Base-by-base conservation (phyloP, 129 eudicot species). In the Solidago caesia region DNA sequence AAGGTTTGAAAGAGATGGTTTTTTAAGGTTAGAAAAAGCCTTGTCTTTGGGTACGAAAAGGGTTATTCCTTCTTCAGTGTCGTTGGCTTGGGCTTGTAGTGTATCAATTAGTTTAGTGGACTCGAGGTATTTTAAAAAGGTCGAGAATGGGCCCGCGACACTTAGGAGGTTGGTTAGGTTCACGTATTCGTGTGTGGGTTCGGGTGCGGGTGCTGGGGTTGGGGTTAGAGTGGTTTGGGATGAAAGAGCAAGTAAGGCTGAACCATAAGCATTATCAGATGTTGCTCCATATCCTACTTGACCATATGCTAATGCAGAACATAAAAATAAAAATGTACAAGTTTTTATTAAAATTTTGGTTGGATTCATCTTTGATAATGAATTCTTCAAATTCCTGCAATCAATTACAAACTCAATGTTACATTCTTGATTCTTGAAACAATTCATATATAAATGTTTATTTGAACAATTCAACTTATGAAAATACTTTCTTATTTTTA, bases 31-130 rank as follows among this genome's bases (percentile, higher is more conserved):
- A 1, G 87, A 27, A n/a, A 92, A 92, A 45, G 97, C 92, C 0
- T 46, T 16, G 45, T 92, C 87, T 67, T 80, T 87, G 8, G 97
- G 97, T 27, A 87, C 96, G 29, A 92, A 92, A 3, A 92, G 75
- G 53, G 97, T 92, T 16, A 92, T 64, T 14, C 96, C 92, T 79
- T 89, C 92, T 6, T 88, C 96, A 1, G 96, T 92, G 78, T 87
- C 78, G 67, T 92, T 92, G 67, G 96, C 97, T 75, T 87, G 92
- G 73, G 78, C 79, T 69, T 92, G 97, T 15, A 92, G 76, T 6
- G 96, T 89, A 3, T 89, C 87, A 7, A 92, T 81, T 64, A 85
- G 87, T 73, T 89, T 85, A 10, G 89, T 86, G 62, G 96, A 79
- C 74, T 79, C 77, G 2, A 92, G 92, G 75, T 81, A 87, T 69